Evolutionary conservation across 2,329 filamentous ascomycete genomes (phyloP).

Genomic region (Clonostachys byssicola): DNA sequence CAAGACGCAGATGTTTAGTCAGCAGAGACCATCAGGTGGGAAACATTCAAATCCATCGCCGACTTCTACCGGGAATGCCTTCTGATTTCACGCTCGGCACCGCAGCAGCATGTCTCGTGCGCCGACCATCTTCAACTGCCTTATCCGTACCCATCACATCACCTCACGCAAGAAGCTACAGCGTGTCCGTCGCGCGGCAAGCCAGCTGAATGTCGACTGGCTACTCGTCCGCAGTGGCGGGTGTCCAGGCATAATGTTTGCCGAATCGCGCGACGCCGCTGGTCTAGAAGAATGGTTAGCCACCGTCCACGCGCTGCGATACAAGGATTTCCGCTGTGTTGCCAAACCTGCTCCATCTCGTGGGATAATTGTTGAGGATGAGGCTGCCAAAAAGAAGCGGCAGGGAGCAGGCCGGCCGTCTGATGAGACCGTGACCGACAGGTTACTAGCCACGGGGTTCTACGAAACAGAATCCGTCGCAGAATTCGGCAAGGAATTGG

Average conservation of each 20-base stretch:
- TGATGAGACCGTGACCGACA: not conserved
- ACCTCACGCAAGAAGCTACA: constrained; percentile 71
- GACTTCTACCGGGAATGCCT: too few species aligned
- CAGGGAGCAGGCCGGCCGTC: not conserved
- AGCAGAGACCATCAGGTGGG: too few species aligned
- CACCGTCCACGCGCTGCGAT: constrained; percentile 59
- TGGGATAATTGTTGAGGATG: constrained; percentile 1
- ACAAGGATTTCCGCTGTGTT: constrained; percentile 69
- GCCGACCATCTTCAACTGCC: constrained; percentile 35
- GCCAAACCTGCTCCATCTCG: constrained; percentile 37
- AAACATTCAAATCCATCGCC: too few species aligned
- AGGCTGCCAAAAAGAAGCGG: not conserved
- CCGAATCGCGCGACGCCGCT: constrained; percentile 51
- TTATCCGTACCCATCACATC: constrained; percentile 78
- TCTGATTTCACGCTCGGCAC: not conserved
- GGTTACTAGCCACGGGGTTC: constrained; percentile 21
- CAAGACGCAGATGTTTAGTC: too few species aligned
- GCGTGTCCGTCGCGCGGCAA: constrained; percentile 57
- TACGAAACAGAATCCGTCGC: constrained; percentile 60
- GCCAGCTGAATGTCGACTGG: constrained; percentile 50
- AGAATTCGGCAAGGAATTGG: constrained; percentile 61
- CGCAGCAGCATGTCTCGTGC: not conserved
- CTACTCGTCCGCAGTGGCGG: constrained; percentile 65
- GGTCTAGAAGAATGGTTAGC: constrained; percentile 61
- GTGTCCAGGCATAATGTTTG: constrained; percentile 75